Conservation (phyloP, 495 filamentous ascomycete genomes). For the Venustampulla echinocandica region DNA sequence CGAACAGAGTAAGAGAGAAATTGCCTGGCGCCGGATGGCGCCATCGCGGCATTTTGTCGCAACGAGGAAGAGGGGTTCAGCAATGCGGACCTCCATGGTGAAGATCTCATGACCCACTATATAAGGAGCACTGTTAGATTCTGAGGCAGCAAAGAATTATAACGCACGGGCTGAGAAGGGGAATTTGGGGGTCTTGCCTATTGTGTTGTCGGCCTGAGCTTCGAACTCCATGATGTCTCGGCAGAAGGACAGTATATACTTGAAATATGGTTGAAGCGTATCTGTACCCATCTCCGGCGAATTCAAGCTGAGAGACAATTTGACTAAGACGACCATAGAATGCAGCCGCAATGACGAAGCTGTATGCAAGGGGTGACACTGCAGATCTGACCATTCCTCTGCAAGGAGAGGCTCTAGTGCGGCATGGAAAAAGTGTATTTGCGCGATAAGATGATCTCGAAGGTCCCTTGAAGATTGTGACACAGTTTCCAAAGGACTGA, state of each 20-base stretch:
- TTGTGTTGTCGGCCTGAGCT: background rate
- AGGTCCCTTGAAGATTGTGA: background rate
- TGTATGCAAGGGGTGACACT: constrained; percentile 6
- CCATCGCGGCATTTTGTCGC: constrained; percentile 16
- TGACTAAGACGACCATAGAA: constrained; percentile 2
- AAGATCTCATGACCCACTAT: constrained; percentile 9
- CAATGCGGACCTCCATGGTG: constrained; percentile 13
- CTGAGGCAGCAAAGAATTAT: background rate
- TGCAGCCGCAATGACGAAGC: constrained; percentile 3
- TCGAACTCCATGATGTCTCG: constrained; percentile 6
- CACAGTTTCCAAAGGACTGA: background rate
- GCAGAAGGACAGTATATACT: background rate
- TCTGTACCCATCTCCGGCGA: constrained; percentile 5
- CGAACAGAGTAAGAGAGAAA: constrained; percentile 18
- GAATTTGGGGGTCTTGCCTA: background rate
- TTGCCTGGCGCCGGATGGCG: constrained; percentile 13
- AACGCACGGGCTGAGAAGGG: background rate
- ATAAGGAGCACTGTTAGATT: too few relatives aligned
- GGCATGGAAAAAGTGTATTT: background rate
- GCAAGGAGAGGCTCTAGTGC: background rate
- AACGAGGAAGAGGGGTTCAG: constrained; percentile 8
- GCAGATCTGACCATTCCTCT: background rate
- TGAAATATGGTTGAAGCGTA: constrained; percentile 9
- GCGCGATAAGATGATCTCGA: background rate
- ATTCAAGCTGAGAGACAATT: constrained; percentile 4